Evolutionary conservation across 1,284 basidiomycete genomes (phyloP), one percentile per base, ranked within the genome.

Genomic region (Trichosporon asahii): DNA sequence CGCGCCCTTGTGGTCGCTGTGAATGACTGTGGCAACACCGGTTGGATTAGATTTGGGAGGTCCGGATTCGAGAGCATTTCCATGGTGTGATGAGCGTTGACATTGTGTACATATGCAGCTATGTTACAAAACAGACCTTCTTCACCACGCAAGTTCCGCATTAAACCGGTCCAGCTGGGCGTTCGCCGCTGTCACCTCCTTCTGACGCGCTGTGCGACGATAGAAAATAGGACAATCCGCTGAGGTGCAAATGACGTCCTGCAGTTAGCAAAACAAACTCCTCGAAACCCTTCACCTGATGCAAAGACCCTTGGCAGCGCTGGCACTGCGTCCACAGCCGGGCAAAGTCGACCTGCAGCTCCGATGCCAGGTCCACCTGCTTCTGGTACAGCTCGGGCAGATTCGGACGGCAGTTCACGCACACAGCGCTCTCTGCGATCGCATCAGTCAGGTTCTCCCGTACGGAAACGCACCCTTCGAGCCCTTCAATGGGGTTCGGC

Each of bases 171-270:
- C 92, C 55, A 98, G 82, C 49, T 91, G 87, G 1, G 86, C 80
- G 69, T 88, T 89, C 1, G 91, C 88, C 75, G 95, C 92, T 73
- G 93, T 93, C 0, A 95, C 95, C 76, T 98, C 94, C 80, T 97
- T 97, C 81, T 98, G 95, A 6, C 95, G 90, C 77, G 96, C 96
- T 83, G 96, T 97, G 53, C 96, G 86, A 89, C 96, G 94, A 82
- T 98, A 98, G 83, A 95, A 98, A 73, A 98, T 98, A 0, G 96
- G 96, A 76, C 96, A 99, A 83, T 99, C 96, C 79, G 93, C 95
- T 79, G 93, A 96, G 0, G 93, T 93, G 79, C 96, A 99, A 46
- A 99, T 86, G 21, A 98, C 96, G 79, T 99, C 96, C 90, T 96
- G 73, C 15, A 25, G 33, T 12, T 66, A 33, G 35, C 12, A 67